Percentiles rank a stretch among this genome's conserved stretches.
Conservation (phyloP, 2,329 filamentous ascomycete species). For the Penicillium thymicola region DNA sequence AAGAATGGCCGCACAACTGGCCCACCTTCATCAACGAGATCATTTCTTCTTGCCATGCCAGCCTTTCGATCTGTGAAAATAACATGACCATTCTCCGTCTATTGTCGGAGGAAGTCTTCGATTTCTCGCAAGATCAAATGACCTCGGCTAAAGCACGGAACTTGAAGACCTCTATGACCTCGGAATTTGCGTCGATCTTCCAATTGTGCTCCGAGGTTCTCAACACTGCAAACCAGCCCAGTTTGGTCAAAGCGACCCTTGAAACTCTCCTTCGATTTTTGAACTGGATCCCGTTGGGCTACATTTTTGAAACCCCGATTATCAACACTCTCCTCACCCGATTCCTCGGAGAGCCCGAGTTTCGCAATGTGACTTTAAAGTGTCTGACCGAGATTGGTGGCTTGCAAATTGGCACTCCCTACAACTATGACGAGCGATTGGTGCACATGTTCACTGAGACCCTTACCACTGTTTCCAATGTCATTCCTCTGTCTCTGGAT, state of each 20-base stretch:
- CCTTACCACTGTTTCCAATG: slow-evolving; percentile 84
- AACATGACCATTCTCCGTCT: slow-evolving; percentile 98
- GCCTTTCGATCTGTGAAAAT: slow-evolving; percentile 96
- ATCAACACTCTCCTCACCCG: slow-evolving; percentile 91
- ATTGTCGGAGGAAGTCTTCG: slow-evolving; percentile 96
- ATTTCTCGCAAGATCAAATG: slow-evolving; percentile 98
- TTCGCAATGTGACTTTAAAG: slow-evolving; percentile 94
- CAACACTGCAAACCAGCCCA: slow-evolving; percentile 81
- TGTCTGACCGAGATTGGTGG: slow-evolving; percentile 96
- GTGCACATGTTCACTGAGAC: slow-evolving; percentile 99
- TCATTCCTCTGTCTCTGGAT: slow-evolving; percentile 86
- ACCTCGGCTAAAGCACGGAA: slow-evolving; percentile 96
- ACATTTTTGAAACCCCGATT: slow-evolving; percentile 96
- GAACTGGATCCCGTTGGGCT: slow-evolving; percentile 98
- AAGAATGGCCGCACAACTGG: slow-evolving; percentile 99
- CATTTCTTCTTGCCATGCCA: slow-evolving; percentile 91
- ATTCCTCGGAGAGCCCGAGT: slow-evolving; percentile 90
- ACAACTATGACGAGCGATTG: slow-evolving; percentile 89
- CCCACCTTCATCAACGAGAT: slow-evolving; percentile 99
- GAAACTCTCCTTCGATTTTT: slow-evolving; percentile 94
- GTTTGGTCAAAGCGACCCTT: slow-evolving; percentile 90
- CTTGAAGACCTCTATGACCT: slow-evolving; percentile 97
- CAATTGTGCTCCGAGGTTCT: slow-evolving; percentile 95
- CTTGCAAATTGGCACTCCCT: slow-evolving; percentile 72
- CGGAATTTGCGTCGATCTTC: slow-evolving; percentile 98